phyloP scores from a whole-genome alignment of 192 early-diverging fungal species.

The Jimgerdemannia flammicorona region DNA sequence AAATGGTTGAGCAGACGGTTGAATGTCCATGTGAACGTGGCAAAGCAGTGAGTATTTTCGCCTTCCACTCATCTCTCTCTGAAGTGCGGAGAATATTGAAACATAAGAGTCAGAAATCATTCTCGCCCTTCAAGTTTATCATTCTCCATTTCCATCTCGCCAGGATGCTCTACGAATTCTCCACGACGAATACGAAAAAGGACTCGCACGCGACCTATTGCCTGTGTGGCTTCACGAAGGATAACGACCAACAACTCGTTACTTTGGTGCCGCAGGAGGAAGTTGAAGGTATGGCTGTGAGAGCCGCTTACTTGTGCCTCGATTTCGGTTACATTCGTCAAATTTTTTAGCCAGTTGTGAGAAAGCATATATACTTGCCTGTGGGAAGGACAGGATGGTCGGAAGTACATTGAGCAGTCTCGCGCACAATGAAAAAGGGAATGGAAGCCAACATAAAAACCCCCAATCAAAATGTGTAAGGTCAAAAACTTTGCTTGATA shows the following conservation, averaged over 20 bases:
- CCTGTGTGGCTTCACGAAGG: not conserved
- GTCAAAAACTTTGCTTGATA: too few species aligned
- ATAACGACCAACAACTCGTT: not conserved
- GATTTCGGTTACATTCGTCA: too few species aligned
- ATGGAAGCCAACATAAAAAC: too few species aligned
- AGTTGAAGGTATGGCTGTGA: not conserved
- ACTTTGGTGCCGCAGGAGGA: not conserved
- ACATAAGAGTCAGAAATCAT: too few species aligned
- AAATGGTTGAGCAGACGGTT: not conserved
- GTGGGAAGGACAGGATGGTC: too few species aligned
- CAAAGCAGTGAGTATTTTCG: not conserved
- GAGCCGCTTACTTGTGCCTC: too few species aligned
- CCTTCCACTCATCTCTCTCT: not conserved
- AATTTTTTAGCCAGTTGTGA: too few species aligned
- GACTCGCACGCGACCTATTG: not conserved
- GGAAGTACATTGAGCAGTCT: too few species aligned
- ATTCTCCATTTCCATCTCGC: not conserved
- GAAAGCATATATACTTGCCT: too few species aligned
- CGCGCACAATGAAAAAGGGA: too few species aligned
- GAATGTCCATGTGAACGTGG: not conserved
- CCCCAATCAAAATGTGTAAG: too few species aligned
- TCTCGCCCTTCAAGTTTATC: not conserved
- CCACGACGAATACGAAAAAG: not conserved
- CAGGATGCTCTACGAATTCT: not conserved
- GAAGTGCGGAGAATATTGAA: too few species aligned